These are phyloP conservation scores for Aeschynomene evenia DNA, from an alignment of 306 rosid species.

Conservation along the genomic window DNA sequence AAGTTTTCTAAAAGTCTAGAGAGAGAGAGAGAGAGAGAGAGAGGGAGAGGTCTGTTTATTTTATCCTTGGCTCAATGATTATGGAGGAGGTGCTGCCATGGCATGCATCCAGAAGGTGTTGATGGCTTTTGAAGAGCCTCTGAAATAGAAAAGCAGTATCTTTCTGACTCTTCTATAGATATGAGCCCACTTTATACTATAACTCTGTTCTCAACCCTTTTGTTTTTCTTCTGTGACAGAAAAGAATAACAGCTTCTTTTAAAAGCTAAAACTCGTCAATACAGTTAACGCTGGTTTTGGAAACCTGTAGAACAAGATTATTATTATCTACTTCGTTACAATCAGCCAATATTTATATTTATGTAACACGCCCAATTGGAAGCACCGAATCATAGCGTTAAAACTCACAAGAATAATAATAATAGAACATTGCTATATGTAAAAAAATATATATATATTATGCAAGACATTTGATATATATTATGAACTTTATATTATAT, in stretches of 20 bases:
- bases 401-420: background rate
- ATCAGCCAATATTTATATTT: background rate
- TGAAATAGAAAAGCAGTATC: background rate
- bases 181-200: slow-evolving; percentile 14
- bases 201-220: too few relatives aligned
- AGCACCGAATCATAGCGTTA: slow-evolving; percentile 15
- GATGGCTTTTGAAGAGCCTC: slow-evolving; percentile 22
- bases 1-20: slow-evolving; percentile 1
- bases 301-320: slow-evolving; percentile 17
- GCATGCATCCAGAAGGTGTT: background rate
- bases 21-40: background rate
- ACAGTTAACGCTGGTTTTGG: slow-evolving; percentile 16
- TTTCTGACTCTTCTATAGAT: background rate
- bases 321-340: slow-evolving; percentile 20
- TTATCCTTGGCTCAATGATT: background rate
- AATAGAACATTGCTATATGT: too few relatives aligned
- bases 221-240: background rate
- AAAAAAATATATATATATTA: too few relatives aligned
- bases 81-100: background rate
- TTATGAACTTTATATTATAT: too few relatives aligned
- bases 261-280: slow-evolving; percentile 20
- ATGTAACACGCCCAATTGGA: background rate
- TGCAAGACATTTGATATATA: too few relatives aligned
- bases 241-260: slow-evolving; percentile 32
- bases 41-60: background rate